Conservation (phyloP, 2,329 filamentous ascomycete genomes). For the Cladorrhinum sp. region DNA sequence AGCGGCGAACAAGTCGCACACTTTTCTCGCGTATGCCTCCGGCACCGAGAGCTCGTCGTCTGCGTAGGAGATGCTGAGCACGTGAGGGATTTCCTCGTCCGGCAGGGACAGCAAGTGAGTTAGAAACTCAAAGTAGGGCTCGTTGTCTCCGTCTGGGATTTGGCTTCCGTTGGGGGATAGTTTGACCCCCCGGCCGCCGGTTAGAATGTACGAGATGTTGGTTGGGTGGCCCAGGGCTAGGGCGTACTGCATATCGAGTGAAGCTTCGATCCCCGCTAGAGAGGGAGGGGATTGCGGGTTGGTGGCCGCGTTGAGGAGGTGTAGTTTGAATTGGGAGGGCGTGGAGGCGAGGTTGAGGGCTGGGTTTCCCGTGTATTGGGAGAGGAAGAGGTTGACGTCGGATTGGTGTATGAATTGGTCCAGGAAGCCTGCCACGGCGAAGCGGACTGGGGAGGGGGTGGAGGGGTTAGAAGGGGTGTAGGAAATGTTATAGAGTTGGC, state of each 20-base stretch:
- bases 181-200: slow-evolving; percentile 43
- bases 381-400: slow-evolving; percentile 41
- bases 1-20: slow-evolving; percentile 53
- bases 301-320: slow-evolving; percentile 43
- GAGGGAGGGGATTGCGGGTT: slow-evolving; percentile 39
- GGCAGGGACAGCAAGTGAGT: slow-evolving; percentile 46
- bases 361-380: slow-evolving; percentile 24
- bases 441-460: slow-evolving; percentile 35
- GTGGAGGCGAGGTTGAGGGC: slow-evolving; percentile 36
- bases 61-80: slow-evolving; percentile 56
- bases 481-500: slow-evolving; percentile 45
- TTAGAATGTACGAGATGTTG: slow-evolving; percentile 43
- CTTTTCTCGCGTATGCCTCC: slow-evolving; percentile 46
- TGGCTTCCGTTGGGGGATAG: slow-evolving; percentile 39
- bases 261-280: slow-evolving; percentile 43
- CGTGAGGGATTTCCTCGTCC: slow-evolving; percentile 49
- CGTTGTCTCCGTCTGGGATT: slow-evolving; percentile 42
- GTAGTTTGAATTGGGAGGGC: slow-evolving; percentile 35
- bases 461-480: slow-evolving; percentile 30
- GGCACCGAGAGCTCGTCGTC: slow-evolving; percentile 58
- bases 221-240: slow-evolving; percentile 45
- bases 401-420: slow-evolving; percentile 45
- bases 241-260: slow-evolving; percentile 48
- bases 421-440: slow-evolving; percentile 50
- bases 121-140: slow-evolving; percentile 56